phyloP scores from a whole-genome alignment of 208 protist genomes.

The Tritrichomonas foetus region DNA sequence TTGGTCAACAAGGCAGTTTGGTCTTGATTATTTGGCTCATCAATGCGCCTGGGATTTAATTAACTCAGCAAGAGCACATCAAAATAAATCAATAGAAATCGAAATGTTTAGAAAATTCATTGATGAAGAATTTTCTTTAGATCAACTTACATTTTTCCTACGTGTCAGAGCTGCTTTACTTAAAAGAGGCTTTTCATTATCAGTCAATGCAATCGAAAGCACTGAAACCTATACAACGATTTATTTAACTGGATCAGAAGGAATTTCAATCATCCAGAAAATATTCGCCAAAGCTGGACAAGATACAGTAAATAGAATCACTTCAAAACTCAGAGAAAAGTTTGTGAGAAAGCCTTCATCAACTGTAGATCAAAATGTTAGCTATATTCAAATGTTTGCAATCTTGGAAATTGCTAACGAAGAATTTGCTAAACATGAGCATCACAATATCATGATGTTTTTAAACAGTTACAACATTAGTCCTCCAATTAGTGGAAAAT shows the following conservation, averaged over 20 bases:
- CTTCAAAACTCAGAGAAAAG: not conserved
- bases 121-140: not conserved
- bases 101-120: not conserved
- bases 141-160: constrained; percentile 8
- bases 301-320: not conserved
- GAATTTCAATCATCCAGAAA: not conserved
- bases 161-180: not conserved
- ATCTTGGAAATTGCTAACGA: not conserved
- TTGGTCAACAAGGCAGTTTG: not conserved
- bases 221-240: not conserved
- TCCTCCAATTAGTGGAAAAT: not conserved
- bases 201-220: not conserved
- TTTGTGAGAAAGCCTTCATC: not conserved
- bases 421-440: not conserved
- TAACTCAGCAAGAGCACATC: not conserved
- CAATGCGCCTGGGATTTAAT: not conserved
- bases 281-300: not conserved
- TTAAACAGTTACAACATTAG: not conserved
- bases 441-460: not conserved
- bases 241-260: not conserved
- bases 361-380: not conserved
- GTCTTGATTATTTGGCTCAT: not conserved
- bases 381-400: not conserved
- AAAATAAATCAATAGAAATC: not conserved
- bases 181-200: not conserved